These are phyloP conservation scores for Chaetomium sp. DNA, from an alignment of 2,329 filamentous ascomycete genomes.

Conservation along the genomic window DNA sequence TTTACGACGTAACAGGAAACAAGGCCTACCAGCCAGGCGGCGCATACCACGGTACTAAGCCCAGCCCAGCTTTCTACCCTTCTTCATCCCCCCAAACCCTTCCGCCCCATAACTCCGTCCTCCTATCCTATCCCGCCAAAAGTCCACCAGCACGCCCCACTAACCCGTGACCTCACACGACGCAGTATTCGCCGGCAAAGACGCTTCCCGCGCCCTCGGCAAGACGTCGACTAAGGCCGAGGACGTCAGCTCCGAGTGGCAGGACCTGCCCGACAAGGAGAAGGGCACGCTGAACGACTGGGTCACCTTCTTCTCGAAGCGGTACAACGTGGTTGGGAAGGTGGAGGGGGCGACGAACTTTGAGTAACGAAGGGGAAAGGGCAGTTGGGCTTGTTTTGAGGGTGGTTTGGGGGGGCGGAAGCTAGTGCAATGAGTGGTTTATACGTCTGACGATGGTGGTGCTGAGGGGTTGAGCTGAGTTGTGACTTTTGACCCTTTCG, in stretches of 20 bases:
- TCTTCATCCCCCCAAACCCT: neutral
- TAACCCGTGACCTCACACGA: neutral
- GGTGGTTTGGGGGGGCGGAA: neutral
- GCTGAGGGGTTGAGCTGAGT: neutral
- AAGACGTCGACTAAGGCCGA: conserved; percentile 83
- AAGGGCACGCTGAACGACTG: conserved; percentile 86
- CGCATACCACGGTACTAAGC: conserved; percentile 75
- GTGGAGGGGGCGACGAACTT: conserved; percentile 64
- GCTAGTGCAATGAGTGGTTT: neutral
- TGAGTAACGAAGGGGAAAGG: conserved; percentile 37
- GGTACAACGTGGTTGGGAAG: conserved; percentile 85
- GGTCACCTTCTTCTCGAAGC: conserved; percentile 94
- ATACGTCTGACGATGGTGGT: neutral
- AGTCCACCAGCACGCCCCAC: neutral
- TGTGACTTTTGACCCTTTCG: neutral
- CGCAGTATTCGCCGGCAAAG: conserved; percentile 88
- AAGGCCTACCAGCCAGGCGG: conserved; percentile 80
- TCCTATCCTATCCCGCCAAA: neutral
- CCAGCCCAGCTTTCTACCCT: neutral
- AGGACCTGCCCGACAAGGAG: conserved; percentile 80
- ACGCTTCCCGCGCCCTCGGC: conserved; percentile 88
- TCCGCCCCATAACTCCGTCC: neutral
- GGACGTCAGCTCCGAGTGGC: conserved; percentile 81
- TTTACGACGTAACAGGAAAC: conserved; percentile 94
- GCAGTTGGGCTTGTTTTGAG: neutral